phyloP scores from a whole-genome alignment of 768 basidiomycete species.

The button mushroom (Agaricus bisporus) region DNA sequence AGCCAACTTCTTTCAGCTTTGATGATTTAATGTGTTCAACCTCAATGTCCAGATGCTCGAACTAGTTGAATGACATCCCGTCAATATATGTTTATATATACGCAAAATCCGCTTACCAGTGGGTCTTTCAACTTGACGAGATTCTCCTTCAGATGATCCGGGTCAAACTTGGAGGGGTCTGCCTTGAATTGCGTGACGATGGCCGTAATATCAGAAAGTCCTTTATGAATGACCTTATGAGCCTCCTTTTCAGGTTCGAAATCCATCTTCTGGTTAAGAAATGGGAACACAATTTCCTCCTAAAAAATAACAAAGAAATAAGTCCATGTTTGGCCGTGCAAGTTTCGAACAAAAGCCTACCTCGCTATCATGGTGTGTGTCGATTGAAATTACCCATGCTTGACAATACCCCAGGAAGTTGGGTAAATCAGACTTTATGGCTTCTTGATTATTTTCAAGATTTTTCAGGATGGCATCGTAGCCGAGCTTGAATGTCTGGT shows the following conservation, averaged over 20 bases:
- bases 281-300: constrained; percentile 1
- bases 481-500: constrained; percentile 5
- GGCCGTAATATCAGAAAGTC: background rate
- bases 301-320: background rate
- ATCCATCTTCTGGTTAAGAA: constrained; percentile 8
- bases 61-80: background rate
- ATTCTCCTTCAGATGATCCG: background rate
- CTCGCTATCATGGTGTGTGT: constrained; percentile 2
- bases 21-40: constrained; percentile 3
- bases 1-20: background rate
- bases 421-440: background rate
- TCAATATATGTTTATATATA: background rate
- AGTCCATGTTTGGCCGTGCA: background rate
- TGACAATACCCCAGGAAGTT: constrained; percentile 6
- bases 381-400: background rate
- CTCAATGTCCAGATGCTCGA: constrained; percentile 1
- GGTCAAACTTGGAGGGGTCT: background rate
- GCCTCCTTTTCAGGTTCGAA: background rate
- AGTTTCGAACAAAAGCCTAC: background rate
- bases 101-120: background rate
- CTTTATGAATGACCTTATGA: background rate
- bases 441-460: background rate
- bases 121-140: background rate
- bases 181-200: background rate
- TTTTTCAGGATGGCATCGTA: background rate